These are phyloP conservation scores for Pseudocercospora cruenta DNA, from an alignment of 2,329 filamentous ascomycete genomes.

Conservation along the genomic window DNA sequence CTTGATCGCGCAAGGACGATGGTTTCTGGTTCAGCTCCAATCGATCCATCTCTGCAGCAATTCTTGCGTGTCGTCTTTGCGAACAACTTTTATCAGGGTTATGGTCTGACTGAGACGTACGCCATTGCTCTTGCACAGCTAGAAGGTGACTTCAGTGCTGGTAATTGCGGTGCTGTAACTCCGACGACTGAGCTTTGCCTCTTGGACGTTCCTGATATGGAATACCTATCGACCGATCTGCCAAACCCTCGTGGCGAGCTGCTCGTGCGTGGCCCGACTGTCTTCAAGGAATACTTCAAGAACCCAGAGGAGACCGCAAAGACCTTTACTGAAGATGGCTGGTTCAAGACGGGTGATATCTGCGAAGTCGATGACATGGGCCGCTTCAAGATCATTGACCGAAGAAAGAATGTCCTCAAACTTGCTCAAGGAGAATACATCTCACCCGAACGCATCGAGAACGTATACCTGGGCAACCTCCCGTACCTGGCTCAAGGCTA, in stretches of 20 bases:
- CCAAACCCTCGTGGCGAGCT: constrained; percentile 90
- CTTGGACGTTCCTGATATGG: constrained; percentile 88
- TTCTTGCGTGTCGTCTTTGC: constrained; percentile 85
- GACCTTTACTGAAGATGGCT: constrained; percentile 81
- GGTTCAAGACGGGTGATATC: constrained; percentile 97
- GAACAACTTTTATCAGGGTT: constrained; percentile 81
- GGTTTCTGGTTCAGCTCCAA: constrained; percentile 85
- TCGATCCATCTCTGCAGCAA: constrained; percentile 84
- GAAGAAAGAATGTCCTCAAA: constrained; percentile 99
- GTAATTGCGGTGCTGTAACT: constrained; percentile 78
- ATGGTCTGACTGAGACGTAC: constrained; percentile 92
- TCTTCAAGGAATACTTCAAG: constrained; percentile 88
- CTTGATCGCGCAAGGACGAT: constrained; percentile 73
- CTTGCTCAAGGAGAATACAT: constrained; percentile 97
- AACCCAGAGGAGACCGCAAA: constrained; percentile 86
- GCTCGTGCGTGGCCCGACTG: constrained; percentile 74
- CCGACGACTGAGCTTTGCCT: constrained; percentile 75
- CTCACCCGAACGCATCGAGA: constrained; percentile 95
- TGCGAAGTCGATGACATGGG: constrained; percentile 81
- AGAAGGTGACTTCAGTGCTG: constrained; percentile 70
- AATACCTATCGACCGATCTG: constrained; percentile 85
- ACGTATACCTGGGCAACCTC: constrained; percentile 83
- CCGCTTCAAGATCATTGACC: constrained; percentile 90
- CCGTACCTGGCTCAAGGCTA: constrained; percentile 79
- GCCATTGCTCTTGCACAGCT: constrained; percentile 74